Conservation (phyloP, 208 protist genomes). For the Leishmania guyanensis region DNA sequence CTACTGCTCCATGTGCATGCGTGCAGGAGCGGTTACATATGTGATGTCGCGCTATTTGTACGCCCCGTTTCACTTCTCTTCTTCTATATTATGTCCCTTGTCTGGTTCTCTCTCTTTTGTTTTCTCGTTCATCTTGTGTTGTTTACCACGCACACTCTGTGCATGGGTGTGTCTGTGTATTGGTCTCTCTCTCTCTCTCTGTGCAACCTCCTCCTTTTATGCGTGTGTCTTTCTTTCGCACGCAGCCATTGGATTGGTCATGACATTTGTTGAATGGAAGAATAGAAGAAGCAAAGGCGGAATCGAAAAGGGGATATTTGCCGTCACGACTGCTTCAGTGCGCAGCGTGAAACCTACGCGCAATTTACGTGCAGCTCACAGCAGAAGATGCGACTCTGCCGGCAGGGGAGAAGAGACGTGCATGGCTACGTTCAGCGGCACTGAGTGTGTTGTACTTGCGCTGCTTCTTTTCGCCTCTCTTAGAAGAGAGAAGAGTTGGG, state of each 20-base stretch:
- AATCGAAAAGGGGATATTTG: not conserved
- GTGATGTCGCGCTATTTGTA: not conserved
- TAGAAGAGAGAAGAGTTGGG: not conserved
- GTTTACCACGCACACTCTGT: not conserved
- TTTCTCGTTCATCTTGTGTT: not conserved
- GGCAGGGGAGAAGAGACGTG: not conserved
- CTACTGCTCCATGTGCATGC: not conserved
- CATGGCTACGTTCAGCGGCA: not conserved
- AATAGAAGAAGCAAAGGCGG: not conserved
- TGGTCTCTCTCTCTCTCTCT: not conserved
- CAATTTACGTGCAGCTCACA: not conserved
- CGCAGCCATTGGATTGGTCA: not conserved
- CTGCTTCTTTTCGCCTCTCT: not conserved
- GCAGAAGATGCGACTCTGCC: not conserved
- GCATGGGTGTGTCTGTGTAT: conserved; percentile 4
- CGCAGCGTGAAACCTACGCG: not conserved
- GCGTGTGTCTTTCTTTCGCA: not conserved
- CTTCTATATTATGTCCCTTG: not conserved
- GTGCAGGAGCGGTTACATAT: not conserved
- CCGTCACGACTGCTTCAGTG: not conserved
- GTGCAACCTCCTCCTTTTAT: not conserved
- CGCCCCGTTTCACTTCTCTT: not conserved
- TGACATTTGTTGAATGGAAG: conserved; percentile 5
- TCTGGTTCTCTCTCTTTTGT: conserved; percentile 1
- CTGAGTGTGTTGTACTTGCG: not conserved